phyloP scores from a whole-genome alignment of 208 protist species.

The Trypanosoma cruzi region DNA sequence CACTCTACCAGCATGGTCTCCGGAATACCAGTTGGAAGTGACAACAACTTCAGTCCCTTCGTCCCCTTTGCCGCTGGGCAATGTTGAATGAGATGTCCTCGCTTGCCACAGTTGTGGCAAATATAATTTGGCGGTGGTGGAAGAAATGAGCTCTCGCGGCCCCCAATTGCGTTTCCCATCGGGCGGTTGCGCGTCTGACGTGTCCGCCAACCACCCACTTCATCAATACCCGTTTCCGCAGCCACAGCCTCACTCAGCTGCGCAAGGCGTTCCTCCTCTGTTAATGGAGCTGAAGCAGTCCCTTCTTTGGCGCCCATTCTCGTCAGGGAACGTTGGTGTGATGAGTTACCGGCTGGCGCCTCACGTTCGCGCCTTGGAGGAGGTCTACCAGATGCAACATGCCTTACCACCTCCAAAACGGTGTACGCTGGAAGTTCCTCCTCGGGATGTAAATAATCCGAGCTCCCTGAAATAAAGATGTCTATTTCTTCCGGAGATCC shows the following conservation, averaged over 20 bases:
- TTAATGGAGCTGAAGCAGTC: constrained; percentile 28
- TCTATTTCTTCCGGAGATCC: constrained; percentile 73
- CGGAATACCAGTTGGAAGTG: constrained; percentile 83
- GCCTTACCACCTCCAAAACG: constrained; percentile 79
- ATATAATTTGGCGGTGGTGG: constrained; percentile 80
- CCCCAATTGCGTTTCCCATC: constrained; percentile 19
- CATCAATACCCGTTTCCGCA: constrained; percentile 79
- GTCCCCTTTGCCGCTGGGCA: constrained; percentile 67
- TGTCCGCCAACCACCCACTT: constrained; percentile 33
- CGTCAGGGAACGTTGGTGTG: not conserved
- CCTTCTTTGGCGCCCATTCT: constrained; percentile 5
- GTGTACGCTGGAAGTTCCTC: constrained; percentile 79
- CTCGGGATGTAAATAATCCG: constrained; percentile 71
- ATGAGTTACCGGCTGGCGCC: not conserved
- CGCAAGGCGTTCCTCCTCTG: constrained; percentile 83
- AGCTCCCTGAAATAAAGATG: constrained; percentile 73
- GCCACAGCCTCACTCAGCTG: constrained; percentile 74
- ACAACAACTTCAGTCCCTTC: constrained; percentile 56
- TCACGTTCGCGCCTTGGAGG: constrained; percentile 29
- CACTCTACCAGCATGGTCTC: constrained; percentile 88
- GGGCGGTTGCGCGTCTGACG: constrained; percentile 20
- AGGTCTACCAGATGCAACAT: constrained; percentile 40
- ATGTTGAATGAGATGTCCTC: constrained; percentile 85
- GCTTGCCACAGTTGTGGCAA: constrained; percentile 90
- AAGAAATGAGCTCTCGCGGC: constrained; percentile 52